Evolutionary conservation across 1,284 basidiomycete species (phyloP).

Genomic region (Coniophora puteana): DNA sequence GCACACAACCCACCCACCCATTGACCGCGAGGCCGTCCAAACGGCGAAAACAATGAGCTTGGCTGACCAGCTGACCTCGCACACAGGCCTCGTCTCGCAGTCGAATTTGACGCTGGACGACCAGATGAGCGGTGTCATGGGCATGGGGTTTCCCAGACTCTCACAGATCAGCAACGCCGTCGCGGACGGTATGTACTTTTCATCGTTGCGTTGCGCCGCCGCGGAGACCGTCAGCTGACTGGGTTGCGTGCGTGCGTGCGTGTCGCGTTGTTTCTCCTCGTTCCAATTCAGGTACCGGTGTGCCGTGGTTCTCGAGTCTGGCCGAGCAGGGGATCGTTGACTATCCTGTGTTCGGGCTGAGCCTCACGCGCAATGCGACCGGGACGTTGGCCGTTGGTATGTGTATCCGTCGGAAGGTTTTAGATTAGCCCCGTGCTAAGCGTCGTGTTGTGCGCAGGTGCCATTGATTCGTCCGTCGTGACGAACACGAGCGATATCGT

Average conservation of each 20-base stretch:
- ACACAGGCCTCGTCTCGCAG: conserved; percentile 56
- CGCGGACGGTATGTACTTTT: conserved; percentile 45
- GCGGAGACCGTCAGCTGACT: background rate
- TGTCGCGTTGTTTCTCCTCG: no score
- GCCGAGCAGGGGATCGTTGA: conserved; percentile 59
- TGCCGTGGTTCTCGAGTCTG: conserved; percentile 60
- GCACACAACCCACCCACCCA: conserved; percentile 13
- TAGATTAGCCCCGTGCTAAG: conserved; percentile 3
- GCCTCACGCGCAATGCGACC: conserved; percentile 51
- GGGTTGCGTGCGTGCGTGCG: conserved; percentile 3
- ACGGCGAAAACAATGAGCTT: no score
- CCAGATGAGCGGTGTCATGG: conserved; percentile 66
- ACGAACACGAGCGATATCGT: conserved; percentile 52
- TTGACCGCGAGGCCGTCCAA: background rate
- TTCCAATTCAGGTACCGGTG: no score
- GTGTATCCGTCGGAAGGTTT: conserved; percentile 7
- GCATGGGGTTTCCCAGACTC: conserved; percentile 70
- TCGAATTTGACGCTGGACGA: conserved; percentile 62
- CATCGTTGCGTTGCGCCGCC: background rate
- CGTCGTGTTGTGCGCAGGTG: conserved; percentile 42
- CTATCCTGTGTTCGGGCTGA: conserved; percentile 72
- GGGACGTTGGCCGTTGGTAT: conserved; percentile 65
- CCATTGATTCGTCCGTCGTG: conserved; percentile 67
- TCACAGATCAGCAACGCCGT: conserved; percentile 50
- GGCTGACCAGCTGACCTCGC: no score